These are phyloP conservation scores for Trichophyton benhamiae DNA, from an alignment of 2,329 filamentous ascomycete genomes.

Conservation along the genomic window DNA sequence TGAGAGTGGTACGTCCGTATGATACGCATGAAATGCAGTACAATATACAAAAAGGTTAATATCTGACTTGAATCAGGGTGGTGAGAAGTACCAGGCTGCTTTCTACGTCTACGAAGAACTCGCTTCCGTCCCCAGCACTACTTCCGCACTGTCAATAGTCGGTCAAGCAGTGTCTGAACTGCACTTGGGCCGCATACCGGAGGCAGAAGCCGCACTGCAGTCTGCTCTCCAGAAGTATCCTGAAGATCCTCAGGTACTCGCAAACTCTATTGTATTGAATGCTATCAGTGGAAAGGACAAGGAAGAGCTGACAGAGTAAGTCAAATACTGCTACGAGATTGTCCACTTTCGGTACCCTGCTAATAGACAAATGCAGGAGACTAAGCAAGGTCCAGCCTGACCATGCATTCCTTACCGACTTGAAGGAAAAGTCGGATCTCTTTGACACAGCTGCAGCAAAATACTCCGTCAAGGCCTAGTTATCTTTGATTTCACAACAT, in stretches of 20 bases:
- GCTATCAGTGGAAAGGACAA: conserved; percentile 62
- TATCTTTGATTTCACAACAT: conserved; percentile 12
- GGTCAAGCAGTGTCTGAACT: conserved; percentile 85
- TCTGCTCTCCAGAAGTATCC: conserved; percentile 66
- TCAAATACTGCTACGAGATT: no score
- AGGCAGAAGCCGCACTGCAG: conserved; percentile 76
- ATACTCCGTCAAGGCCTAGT: conserved; percentile 65
- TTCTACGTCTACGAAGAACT: conserved; percentile 98
- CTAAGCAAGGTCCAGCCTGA: conserved; percentile 46
- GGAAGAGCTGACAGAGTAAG: conserved; percentile 50
- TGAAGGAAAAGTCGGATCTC: conserved; percentile 71
- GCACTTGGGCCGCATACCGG: conserved; percentile 75
- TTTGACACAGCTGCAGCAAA: conserved; percentile 81
- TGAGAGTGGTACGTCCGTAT: conserved; percentile 63
- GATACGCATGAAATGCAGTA: neutral
- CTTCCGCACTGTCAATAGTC: conserved; percentile 62
- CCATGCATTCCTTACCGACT: conserved; percentile 60
- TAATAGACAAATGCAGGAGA: conserved; percentile 19
- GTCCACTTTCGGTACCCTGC: neutral
- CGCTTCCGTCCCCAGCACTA: conserved; percentile 70
- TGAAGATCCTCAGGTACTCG: conserved; percentile 59
- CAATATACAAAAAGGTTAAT: neutral
- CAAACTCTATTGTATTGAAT: conserved; percentile 70
- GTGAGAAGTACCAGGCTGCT: conserved; percentile 88
- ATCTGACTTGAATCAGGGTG: conserved; percentile 48